Base-by-base conservation (phyloP, 192 early-diverging fungal genomes). In the Kickxella alabastrina region DNA sequence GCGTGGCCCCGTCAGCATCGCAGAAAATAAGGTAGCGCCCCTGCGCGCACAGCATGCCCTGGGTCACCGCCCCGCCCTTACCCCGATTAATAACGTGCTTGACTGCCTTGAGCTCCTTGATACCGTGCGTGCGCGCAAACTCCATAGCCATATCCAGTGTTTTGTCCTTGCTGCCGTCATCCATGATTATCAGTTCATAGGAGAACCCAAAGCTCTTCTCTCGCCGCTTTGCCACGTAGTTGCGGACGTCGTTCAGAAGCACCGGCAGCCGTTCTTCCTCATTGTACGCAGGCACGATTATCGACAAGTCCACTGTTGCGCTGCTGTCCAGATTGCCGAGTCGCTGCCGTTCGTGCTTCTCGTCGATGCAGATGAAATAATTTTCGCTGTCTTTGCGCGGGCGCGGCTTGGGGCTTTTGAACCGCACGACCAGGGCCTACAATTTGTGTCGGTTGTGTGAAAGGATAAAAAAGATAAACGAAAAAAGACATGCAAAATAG, bases 1-100 rank as follows among this genome's bases (percentile, higher is more conserved):
- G 79, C 0, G 93, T 93, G 2, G 95, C 93, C 8, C 93, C 95
- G 73, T 98, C 95, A 0, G 95, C 95, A 65, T 98, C 95, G 13
- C 87, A 93, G 80, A 98, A 93, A 50, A 98, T 66, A 32, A 93
- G 44, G 42, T 68, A 67, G 29, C 85, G 72, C 15, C 93, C 95
- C 19, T 86, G 66, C 10, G 89, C 77, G 34, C 79, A 81, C 50
- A 92, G 62, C 62, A 96, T 83, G 18, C 95, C 95, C 87, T 95
- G 79, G 27, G 87, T 91, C 25, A 97, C 91, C 15, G 94, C 92
- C 0, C 92, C 94, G 47, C 94, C 94, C 64, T 97, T 97, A 29
- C 92, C 91, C 28, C 91, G 73, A 73, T 97, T 97, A 53, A 78
- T 83, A 37, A 87, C 84, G 43, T 93, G 78, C 34, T 69, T 83